phyloP scores from a whole-genome alignment of 202 grass and related monocot species.

The Cymbopogon flexuosus region DNA sequence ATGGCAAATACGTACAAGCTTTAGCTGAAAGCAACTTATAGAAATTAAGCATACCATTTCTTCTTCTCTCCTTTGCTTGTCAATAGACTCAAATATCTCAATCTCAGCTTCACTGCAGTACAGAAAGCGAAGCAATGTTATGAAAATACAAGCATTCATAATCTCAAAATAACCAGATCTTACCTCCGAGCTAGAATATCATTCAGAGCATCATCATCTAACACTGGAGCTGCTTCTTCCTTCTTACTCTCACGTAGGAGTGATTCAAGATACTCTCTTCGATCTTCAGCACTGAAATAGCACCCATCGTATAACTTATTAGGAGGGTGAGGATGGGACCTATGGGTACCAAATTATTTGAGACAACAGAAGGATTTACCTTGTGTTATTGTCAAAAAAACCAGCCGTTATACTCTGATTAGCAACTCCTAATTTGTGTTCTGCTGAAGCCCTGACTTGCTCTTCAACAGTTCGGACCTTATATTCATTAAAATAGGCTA shows the following conservation, averaged over 20 bases:
- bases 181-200: conserved; percentile 91
- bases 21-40: conserved; percentile 13
- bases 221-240: conserved; percentile 89
- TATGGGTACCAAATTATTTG: background rate
- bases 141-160: conserved; percentile 1
- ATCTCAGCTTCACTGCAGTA: conserved; percentile 89
- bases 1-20: background rate
- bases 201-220: conserved; percentile 95
- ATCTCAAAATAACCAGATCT: background rate
- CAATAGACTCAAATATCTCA: conserved; percentile 90
- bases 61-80: conserved; percentile 83
- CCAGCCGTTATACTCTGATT: conserved; percentile 99
- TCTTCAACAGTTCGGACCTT: conserved; percentile 94
- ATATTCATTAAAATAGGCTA: conserved; percentile 37
- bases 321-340: background rate
- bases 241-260: conserved; percentile 93
- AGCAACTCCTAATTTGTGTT: conserved; percentile 98
- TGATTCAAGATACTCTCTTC: conserved; percentile 93
- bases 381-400: conserved; percentile 99
- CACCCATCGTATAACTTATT: conserved; percentile 19
- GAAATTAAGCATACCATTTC: conserved; percentile 56
- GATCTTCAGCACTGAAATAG: conserved; percentile 87
- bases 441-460: conserved; percentile 98
- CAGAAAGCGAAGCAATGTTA: conserved; percentile 8
- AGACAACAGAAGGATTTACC: conserved; percentile 39